A percentile compares a stretch with the other conserved stretches of the same genome.
phyloP scores from a whole-genome alignment of 305 asterid genomes.

The Fraxinus albicans region DNA sequence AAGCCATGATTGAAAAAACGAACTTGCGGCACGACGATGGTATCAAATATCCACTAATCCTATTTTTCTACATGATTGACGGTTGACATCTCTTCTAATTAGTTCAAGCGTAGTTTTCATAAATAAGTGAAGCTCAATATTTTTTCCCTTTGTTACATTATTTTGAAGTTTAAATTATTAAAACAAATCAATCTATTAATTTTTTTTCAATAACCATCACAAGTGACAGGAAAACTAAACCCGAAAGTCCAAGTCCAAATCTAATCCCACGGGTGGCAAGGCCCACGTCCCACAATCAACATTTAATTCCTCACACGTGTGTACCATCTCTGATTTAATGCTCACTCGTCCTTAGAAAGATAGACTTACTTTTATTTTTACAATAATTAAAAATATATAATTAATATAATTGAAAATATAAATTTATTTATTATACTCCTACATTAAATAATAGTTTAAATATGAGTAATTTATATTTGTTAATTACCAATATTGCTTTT shows the following conservation, averaged over 20 bases:
- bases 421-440: too few species aligned
- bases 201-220: background rate
- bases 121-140: background rate
- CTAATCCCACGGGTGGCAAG: constrained; percentile 58
- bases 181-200: background rate
- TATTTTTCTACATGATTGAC: background rate
- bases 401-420: too few species aligned
- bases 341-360: too few species aligned
- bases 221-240: background rate
- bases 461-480: too few species aligned
- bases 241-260: constrained; percentile 32
- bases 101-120: background rate
- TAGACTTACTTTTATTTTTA: too few species aligned
- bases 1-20: background rate
- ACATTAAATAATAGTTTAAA: too few species aligned
- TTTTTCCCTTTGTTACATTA: background rate
- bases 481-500: too few species aligned
- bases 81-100: background rate
- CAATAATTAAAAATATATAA: background rate
- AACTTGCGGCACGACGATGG: background rate
- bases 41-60: background rate
- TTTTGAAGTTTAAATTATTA: background rate
- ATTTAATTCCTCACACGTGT: constrained; percentile 47
- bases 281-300: constrained; percentile 39
- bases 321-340: constrained; percentile 21